Evolutionary conservation across 176 grass and related monocot genomes (phyloP), one percentile per base, ranked within the genome.

Genomic region (Chrysopogon serrulatus): DNA sequence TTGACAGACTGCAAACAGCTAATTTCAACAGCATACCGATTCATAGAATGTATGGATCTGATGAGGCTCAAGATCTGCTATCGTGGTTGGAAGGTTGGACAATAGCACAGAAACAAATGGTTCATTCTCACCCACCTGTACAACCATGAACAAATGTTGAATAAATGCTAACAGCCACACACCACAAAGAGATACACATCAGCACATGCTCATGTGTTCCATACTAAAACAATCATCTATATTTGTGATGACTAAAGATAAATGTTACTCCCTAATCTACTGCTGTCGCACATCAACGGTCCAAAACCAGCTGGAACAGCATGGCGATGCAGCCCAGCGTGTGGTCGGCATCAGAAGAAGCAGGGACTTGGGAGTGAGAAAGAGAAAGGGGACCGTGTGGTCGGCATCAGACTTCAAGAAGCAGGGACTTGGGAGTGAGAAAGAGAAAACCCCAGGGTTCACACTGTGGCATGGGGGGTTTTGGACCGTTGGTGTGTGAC

Each of bases 21-120:
- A 21, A 53, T 37, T 54, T 74, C 60, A 84, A 73, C 73, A 77
- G 75, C 56, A 33, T 96, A 99, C 97, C 67, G 97, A 99, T 94
- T 99, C 97, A 68, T 99, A 99, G 74, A 99, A 99, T 10, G 93
- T 89, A 81, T 99, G 97, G 83, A 99, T 96, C 85, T 99, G 97
- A 66, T 99, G 97, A 41, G 91, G 93, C 84, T 99, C 93, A 83
- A 99, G 91, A 86, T 99, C 97, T 43, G 68, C 83, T 88, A 99
- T 90, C 65, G 97, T 99, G 35, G 71, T 92, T 64, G 79, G 71
- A 85, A 99, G 93, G 90, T 74, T 88, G 54, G 85, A 47, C 32
- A 99, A 41, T 27, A 99, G 81, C 85, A 94, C 93, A 86, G 97
- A 96, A 71, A 99, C 93, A 91, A 99, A 99, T 56, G 97, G 93